phyloP scores from a whole-genome alignment of 108 stramenopile genomes.

The Skeletonema menzelii region DNA sequence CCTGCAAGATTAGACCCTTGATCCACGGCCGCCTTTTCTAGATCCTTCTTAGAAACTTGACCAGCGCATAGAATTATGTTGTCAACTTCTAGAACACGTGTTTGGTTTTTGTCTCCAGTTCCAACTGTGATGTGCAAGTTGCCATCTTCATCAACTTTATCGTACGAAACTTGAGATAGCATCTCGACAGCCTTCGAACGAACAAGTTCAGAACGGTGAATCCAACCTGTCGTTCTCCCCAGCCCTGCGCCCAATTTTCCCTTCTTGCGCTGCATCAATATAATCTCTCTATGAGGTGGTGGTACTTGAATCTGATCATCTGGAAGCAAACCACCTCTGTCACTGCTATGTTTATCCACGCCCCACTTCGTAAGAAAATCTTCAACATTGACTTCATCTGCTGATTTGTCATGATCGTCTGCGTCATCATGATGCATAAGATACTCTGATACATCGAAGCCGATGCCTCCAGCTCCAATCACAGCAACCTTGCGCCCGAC shows the following conservation, averaged over 20 bases:
- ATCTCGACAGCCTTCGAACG: constrained; percentile 85
- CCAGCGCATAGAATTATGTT: constrained; percentile 96
- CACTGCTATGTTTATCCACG: constrained; percentile 69
- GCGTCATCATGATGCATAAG: constrained; percentile 70
- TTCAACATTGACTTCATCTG: constrained; percentile 59
- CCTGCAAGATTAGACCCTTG: constrained; percentile 26
- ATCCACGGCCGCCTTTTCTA: constrained; percentile 36
- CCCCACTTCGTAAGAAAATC: constrained; percentile 94
- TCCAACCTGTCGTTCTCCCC: constrained; percentile 98
- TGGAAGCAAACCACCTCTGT: constrained; percentile 62
- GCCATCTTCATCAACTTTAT: constrained; percentile 90
- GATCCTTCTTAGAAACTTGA: constrained; percentile 66
- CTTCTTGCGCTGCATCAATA: constrained; percentile 93
- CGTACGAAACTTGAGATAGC: constrained; percentile 84
- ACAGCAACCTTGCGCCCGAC: constrained; percentile 92
- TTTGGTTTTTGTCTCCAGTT: constrained; percentile 52
- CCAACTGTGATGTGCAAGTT: constrained; percentile 81
- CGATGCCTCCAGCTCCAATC: constrained; percentile 98
- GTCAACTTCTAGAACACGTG: constrained; percentile 85
- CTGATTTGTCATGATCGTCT: constrained; percentile 49
- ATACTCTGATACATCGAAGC: constrained; percentile 97
- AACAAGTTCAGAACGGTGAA: constrained; percentile 90
- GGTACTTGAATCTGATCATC: constrained; percentile 31
- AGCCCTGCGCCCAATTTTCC: constrained; percentile 89
- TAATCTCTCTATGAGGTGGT: constrained; percentile 65